These are phyloP conservation scores for Saccharomycopsis phalli DNA, from an alignment of 1,139 yeast species.

Conservation along the genomic window DNA sequence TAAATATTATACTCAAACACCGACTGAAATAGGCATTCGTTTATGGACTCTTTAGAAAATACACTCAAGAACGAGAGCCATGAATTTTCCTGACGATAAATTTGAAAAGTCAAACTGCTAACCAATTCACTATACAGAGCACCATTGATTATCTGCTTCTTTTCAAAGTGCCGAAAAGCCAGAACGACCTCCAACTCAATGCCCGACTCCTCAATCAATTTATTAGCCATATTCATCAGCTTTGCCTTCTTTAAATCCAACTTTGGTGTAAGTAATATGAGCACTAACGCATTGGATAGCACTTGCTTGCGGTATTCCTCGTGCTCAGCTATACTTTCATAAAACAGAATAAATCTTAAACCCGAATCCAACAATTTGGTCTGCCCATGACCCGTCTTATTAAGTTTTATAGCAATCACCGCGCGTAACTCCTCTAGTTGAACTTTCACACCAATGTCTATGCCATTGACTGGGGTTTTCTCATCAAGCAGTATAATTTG, in stretches of 20 bases:
- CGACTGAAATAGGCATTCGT: conserved; percentile 9
- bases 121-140: background rate
- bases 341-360: background rate
- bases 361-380: background rate
- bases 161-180: background rate
- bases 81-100: background rate
- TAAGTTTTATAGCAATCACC: background rate
- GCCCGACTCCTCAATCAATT: background rate
- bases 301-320: background rate
- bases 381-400: background rate
- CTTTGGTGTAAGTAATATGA: conserved; percentile 8
- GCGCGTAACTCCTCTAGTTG: background rate
- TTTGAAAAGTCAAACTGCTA: background rate
- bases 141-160: background rate
- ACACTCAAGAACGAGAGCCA: background rate
- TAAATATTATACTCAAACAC: conserved; percentile 14
- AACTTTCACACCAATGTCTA: background rate
- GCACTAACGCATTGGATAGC: background rate
- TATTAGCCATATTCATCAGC: background rate
- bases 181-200: background rate
- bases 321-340: background rate
- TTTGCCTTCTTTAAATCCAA: conserved; percentile 12
- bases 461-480: background rate
- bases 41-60: background rate
- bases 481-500: background rate